Conservation (phyloP, 345 rosid genomes). For the Carallia brachiata region DNA sequence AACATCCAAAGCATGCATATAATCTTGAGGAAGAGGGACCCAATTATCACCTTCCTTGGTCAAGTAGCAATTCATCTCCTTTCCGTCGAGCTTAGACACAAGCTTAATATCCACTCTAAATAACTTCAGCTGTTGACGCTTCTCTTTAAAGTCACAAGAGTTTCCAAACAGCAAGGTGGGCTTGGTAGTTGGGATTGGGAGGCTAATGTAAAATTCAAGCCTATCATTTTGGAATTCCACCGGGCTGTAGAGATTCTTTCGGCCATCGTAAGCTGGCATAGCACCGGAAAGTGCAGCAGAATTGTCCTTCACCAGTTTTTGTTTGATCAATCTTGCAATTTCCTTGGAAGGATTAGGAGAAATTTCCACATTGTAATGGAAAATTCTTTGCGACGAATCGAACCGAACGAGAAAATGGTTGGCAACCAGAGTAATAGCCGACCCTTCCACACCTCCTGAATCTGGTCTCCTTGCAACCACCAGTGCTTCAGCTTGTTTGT, state of each 20-base stretch:
- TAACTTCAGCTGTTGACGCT: slow-evolving; percentile 52
- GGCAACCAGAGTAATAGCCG: slow-evolving; percentile 71
- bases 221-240: slow-evolving; percentile 79
- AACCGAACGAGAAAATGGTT: slow-evolving; percentile 88
- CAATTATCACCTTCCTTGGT: slow-evolving; percentile 67
- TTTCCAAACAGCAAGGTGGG: slow-evolving; percentile 25
- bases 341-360: slow-evolving; percentile 80
- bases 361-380: slow-evolving; percentile 89
- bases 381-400: slow-evolving; percentile 62
- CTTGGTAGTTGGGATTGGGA: slow-evolving; percentile 66
- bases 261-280: slow-evolving; percentile 79
- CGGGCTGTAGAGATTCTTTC: slow-evolving; percentile 76
- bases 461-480: slow-evolving; percentile 78
- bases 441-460: slow-evolving; percentile 79
- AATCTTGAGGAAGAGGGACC: slow-evolving; percentile 86
- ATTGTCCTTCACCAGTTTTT: slow-evolving; percentile 64
- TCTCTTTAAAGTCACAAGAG: slow-evolving; percentile 41
- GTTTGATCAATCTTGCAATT: slow-evolving; percentile 78
- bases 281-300: slow-evolving; percentile 52
- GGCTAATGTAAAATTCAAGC: slow-evolving; percentile 80
- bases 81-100: slow-evolving; percentile 82
- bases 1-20: slow-evolving; percentile 91
- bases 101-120: slow-evolving; percentile 71
- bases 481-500: slow-evolving; percentile 27
- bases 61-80: slow-evolving; percentile 56